A percentile compares a stretch with the other conserved stretches of the same genome.
Conservation (phyloP, 495 filamentous ascomycete species). For the Talaromyces liani region DNA sequence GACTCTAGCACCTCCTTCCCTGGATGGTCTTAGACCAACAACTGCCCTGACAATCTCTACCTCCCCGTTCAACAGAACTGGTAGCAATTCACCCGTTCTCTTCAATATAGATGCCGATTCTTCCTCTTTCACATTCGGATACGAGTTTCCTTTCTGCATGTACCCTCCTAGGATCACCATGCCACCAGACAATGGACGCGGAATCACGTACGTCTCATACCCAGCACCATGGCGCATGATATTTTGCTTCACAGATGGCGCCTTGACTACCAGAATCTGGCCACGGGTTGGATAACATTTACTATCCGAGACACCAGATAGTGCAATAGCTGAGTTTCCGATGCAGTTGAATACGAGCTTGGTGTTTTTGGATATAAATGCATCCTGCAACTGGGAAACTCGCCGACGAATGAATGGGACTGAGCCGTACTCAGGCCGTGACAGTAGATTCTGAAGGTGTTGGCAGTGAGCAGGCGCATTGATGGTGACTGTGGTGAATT, state of each 20-base stretch:
- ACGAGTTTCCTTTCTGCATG: conserved; percentile 21
- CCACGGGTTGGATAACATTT: conserved; percentile 28
- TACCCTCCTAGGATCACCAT: conserved; percentile 25
- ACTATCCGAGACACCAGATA: conserved; percentile 19
- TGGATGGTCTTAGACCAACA: conserved; percentile 22
- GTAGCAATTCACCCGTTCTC: conserved; percentile 17
- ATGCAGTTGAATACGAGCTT: conserved; percentile 26
- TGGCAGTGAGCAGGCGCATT: conserved; percentile 22
- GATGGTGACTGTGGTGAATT: conserved; percentile 23
- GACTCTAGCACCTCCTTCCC: conserved; percentile 22
- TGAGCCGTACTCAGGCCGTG: conserved; percentile 10
- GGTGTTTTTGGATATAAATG: conserved; percentile 17
- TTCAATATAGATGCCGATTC: conserved; percentile 23
- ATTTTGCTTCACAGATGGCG: conserved; percentile 20
- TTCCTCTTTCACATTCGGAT: neutral
- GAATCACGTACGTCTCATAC: conserved; percentile 29
- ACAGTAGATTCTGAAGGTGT: conserved; percentile 10
- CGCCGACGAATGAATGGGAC: conserved; percentile 19
- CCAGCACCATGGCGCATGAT: conserved; percentile 27
- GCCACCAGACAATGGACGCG: conserved; percentile 22
- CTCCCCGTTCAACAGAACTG: conserved; percentile 11
- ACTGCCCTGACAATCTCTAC: conserved; percentile 17
- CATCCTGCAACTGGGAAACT: conserved; percentile 14
- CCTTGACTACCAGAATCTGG: conserved; percentile 31
- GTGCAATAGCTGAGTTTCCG: conserved; percentile 16